Evolutionary conservation across 2,329 filamentous ascomycete species (phyloP).

Genomic region (Hypoxylon sp.): DNA sequence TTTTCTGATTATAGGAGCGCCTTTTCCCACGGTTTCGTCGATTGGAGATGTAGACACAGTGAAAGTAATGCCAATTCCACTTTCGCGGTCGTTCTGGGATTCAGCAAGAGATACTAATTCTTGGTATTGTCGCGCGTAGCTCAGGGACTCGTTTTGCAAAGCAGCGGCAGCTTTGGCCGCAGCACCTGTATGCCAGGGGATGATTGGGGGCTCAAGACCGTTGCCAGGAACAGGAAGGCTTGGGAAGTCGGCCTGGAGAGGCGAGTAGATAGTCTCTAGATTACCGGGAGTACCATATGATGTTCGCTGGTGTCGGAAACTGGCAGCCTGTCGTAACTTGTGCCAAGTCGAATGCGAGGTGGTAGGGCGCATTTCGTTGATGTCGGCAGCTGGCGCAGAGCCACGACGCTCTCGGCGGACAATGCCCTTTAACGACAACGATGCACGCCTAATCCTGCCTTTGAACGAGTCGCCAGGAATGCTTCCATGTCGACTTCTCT

Average conservation of each 20-base stretch:
- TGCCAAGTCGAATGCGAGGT: conserved; percentile 66
- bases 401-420: conserved; percentile 60
- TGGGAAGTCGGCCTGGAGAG: conserved; percentile 51
- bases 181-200: conserved; percentile 70
- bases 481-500: conserved; percentile 60
- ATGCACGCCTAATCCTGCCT: conserved; percentile 68
- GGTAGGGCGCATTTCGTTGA: conserved; percentile 54
- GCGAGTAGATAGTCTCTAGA: conserved; percentile 56
- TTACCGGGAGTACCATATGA: conserved; percentile 59
- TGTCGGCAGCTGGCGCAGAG: conserved; percentile 49
- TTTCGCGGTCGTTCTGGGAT: conserved; percentile 70
- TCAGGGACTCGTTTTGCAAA: conserved; percentile 67
- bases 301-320: conserved; percentile 63
- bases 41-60: conserved; percentile 58
- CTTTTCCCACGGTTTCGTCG: conserved; percentile 53
- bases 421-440: conserved; percentile 66
- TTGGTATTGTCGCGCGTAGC: conserved; percentile 55
- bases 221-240: conserved; percentile 62
- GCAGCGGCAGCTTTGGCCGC: conserved; percentile 73
- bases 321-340: conserved; percentile 64
- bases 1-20: conserved; percentile 58
- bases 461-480: conserved; percentile 58
- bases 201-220: conserved; percentile 69
- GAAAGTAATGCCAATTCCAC: conserved; percentile 73
- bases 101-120: conserved; percentile 63